A percentile compares a stretch with the other conserved stretches of the same genome.
Evolutionary conservation across 1,284 basidiomycete species (phyloP).

Genomic region (Ceratobasidium sp.): DNA sequence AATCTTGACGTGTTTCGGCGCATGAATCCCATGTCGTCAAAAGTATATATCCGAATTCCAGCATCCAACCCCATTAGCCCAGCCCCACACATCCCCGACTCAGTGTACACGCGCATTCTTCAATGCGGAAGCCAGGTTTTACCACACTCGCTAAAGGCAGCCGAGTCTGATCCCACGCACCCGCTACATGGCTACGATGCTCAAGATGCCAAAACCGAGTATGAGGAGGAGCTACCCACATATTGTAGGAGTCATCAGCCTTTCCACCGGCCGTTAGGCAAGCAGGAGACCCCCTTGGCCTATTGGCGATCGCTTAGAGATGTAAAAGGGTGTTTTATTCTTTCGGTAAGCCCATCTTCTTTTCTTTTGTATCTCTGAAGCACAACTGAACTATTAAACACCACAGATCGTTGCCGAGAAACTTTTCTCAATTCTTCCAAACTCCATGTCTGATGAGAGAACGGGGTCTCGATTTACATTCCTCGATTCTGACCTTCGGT

Average conservation of each 20-base stretch:
- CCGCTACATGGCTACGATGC: conserved; percentile 3
- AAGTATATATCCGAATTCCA: conserved; percentile 1
- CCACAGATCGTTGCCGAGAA: not conserved
- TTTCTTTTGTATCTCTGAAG: not conserved
- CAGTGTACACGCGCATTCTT: not conserved
- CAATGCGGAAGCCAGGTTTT: not conserved
- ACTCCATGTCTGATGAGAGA: conserved; percentile 16
- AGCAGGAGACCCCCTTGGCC: not conserved
- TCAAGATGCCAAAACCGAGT: conserved; percentile 3
- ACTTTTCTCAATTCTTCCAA: not conserved
- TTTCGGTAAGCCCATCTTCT: not conserved
- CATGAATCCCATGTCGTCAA: conserved; percentile 14
- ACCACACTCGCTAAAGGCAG: not conserved
- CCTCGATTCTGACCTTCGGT: not conserved
- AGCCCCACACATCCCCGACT: not conserved
- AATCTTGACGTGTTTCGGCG: not conserved
- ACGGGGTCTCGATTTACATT: conserved; percentile 7
- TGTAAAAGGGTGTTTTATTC: not conserved
- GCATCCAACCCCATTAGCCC: not conserved
- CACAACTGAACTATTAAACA: not conserved
- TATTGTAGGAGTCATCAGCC: not conserved
- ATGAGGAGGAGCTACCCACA: not conserved
- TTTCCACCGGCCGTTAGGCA: not conserved
- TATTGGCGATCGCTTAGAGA: conserved; percentile 6
- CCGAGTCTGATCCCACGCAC: not conserved